phyloP scores from a whole-genome alignment of 139 green algal genomes.

The Trebouxia sp. region DNA sequence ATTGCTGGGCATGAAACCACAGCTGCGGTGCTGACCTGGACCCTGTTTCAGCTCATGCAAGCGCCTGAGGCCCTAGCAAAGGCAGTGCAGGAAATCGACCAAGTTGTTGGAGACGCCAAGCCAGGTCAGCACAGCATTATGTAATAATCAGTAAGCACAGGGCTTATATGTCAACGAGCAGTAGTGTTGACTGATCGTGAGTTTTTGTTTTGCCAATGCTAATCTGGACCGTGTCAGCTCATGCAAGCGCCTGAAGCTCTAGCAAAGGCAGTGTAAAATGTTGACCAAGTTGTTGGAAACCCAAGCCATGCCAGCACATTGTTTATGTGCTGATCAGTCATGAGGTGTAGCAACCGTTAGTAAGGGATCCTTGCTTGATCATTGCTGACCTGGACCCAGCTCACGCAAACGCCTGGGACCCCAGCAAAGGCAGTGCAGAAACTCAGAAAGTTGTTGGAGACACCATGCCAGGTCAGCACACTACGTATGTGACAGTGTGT shows the following conservation, averaged over 20 bases:
- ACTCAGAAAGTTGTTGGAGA: slow-evolving; percentile 76
- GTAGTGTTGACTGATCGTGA: not conserved
- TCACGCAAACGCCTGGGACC: slow-evolving; percentile 64
- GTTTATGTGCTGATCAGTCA: not conserved
- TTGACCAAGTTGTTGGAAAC: slow-evolving; percentile 75
- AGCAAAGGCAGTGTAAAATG: slow-evolving; percentile 67
- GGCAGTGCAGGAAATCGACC: slow-evolving; percentile 76
- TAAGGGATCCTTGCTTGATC: no score
- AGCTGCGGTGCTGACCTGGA: slow-evolving; percentile 90
- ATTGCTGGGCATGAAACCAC: slow-evolving; percentile 93
- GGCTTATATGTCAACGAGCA: not conserved
- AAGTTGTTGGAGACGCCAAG: slow-evolving; percentile 64
- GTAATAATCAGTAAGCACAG: not conserved
- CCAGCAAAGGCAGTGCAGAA: slow-evolving; percentile 71
- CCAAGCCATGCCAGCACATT: slow-evolving; percentile 36
- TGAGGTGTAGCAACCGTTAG: not conserved
- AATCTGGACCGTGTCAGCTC: slow-evolving; percentile 79
- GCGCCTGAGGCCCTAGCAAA: slow-evolving; percentile 63
- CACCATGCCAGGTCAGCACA: slow-evolving; percentile 48
- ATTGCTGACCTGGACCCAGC: slow-evolving; percentile 82
- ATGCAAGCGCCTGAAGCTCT: slow-evolving; percentile 60
- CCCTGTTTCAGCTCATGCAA: slow-evolving; percentile 75
- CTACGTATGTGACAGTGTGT: no score
- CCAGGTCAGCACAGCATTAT: slow-evolving; percentile 44
- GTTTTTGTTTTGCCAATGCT: no score